phyloP scores from a whole-genome alignment of 2,329 filamentous ascomycete genomes.

The Cryphonectria nitschkei region DNA sequence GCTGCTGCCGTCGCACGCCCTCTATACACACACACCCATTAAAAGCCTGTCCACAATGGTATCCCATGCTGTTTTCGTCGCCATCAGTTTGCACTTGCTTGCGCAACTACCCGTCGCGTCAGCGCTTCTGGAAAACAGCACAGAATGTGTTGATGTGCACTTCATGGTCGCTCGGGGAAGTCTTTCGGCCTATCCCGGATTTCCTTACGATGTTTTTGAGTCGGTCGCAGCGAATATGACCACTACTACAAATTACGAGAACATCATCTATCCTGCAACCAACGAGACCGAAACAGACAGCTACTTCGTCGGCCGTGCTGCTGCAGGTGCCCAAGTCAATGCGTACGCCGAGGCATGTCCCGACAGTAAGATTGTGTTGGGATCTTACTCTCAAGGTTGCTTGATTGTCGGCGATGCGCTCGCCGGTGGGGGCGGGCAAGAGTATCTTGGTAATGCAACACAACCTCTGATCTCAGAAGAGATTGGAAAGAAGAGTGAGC shows the following conservation, averaged over 20 bases:
- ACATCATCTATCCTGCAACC: slow-evolving; percentile 20
- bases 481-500: slow-evolving; percentile 10
- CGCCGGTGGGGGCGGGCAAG: slow-evolving; percentile 13
- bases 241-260: slow-evolving; percentile 17
- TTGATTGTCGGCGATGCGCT: slow-evolving; percentile 14
- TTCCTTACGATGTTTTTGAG: slow-evolving; percentile 1
- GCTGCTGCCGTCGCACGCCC: not conserved
- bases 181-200: slow-evolving; percentile 2
- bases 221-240: not conserved
- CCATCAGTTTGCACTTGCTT: not conserved
- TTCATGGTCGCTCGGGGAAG: slow-evolving; percentile 18
- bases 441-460: slow-evolving; percentile 14
- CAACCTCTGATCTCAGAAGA: not conserved
- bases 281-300: slow-evolving; percentile 13
- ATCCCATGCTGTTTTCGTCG: not conserved
- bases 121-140: not conserved
- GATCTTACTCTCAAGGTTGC: slow-evolving; percentile 10
- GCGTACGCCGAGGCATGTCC: slow-evolving; percentile 14
- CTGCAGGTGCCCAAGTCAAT: slow-evolving; percentile 3
- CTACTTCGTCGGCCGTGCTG: slow-evolving; percentile 12
- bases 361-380: slow-evolving; percentile 11
- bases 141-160: slow-evolving; percentile 8
- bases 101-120: not conserved
- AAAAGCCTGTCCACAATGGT: not conserved
- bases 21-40: not conserved